phyloP scores from a whole-genome alignment of 306 rosid species.

The Lupinus albus region DNA sequence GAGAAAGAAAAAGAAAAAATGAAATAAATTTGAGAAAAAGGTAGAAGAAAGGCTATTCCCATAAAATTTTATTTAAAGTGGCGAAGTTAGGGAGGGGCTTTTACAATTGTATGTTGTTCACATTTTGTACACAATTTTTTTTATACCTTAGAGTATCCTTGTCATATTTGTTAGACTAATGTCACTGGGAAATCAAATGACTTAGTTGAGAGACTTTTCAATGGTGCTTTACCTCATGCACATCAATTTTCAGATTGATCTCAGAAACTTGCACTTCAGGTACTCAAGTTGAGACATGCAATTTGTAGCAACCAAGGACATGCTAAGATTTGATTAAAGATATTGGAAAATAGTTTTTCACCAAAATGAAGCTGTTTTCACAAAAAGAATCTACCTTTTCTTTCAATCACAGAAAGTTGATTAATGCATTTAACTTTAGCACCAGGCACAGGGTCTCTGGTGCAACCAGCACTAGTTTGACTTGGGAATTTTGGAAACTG shows the following conservation, averaged over 20 bases:
- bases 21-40: constrained; percentile 23
- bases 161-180: background rate
- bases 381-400: background rate
- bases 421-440: too few relatives aligned
- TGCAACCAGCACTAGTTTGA: too few relatives aligned
- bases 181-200: background rate
- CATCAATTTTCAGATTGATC: background rate
- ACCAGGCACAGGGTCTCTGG: too few relatives aligned
- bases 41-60: constrained; percentile 32
- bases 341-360: constrained; percentile 18
- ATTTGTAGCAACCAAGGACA: constrained; percentile 18
- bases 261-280: background rate
- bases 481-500: too few relatives aligned
- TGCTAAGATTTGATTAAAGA: constrained; percentile 1
- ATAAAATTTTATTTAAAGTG: constrained; percentile 29
- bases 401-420: too few relatives aligned
- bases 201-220: background rate
- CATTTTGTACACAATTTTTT: constrained; percentile 4
- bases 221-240: background rate
- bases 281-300: background rate
- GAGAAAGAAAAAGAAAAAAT: constrained; percentile 27
- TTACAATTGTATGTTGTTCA: constrained; percentile 28
- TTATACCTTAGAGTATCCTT: background rate
- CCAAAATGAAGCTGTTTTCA: constrained; percentile 25
- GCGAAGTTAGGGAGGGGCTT: constrained; percentile 26